These are phyloP conservation scores for Pseudohyphozyma bogoriensis DNA, from an alignment of 768 basidiomycete genomes.

Conservation along the genomic window DNA sequence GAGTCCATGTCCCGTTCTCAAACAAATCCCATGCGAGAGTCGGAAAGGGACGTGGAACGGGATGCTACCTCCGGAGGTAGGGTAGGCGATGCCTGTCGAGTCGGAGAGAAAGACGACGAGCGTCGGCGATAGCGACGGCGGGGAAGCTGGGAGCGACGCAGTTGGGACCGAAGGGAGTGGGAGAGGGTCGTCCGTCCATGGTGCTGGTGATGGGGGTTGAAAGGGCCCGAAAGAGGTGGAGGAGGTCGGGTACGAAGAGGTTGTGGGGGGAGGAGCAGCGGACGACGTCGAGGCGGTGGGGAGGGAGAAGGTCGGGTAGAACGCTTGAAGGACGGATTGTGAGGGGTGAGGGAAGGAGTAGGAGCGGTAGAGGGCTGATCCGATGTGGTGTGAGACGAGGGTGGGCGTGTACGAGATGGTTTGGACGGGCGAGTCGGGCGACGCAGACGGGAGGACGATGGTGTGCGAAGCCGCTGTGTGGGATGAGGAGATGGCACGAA, in stretches of 20 bases:
- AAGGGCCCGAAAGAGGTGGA: constrained; percentile 8
- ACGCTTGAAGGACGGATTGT: neutral
- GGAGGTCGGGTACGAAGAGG: neutral
- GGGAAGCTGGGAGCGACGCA: neutral
- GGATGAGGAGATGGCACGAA: too few species aligned
- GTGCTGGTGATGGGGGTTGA: neutral
- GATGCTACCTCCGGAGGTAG: neutral
- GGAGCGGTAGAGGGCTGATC: neutral
- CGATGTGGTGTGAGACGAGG: too few species aligned
- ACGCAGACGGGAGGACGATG: too few species aligned
- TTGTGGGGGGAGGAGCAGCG: neutral
- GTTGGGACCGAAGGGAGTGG: constrained; percentile 4
- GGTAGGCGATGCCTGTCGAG: constrained; percentile 10
- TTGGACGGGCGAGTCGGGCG: too few species aligned
- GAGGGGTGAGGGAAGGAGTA: neutral
- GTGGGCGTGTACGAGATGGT: too few species aligned
- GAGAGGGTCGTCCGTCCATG: constrained; percentile 17
- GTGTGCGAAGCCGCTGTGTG: too few species aligned
- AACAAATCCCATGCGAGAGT: neutral
- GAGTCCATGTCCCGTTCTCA: constrained; percentile 1
- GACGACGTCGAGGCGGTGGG: neutral
- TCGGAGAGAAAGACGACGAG: constrained; percentile 20
- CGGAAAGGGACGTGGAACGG: constrained; percentile 21
- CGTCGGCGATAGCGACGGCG: neutral
- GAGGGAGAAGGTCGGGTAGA: neutral